These are phyloP conservation scores for Aspergillus incahuasiensis DNA, from an alignment of 495 filamentous ascomycete genomes.

Conservation along the genomic window DNA sequence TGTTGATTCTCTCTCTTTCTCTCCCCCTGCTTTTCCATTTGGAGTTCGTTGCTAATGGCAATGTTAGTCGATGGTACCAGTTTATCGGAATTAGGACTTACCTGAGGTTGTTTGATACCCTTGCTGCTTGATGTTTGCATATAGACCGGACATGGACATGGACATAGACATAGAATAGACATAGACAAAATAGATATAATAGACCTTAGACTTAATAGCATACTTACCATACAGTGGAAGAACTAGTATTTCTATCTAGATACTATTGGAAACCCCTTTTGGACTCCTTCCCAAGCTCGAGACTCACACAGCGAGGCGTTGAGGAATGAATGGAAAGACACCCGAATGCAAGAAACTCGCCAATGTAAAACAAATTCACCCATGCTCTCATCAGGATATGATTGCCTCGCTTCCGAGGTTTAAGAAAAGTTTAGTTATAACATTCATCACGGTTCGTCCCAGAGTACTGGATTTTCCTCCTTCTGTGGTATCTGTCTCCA, in stretches of 20 bases:
- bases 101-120: constrained; percentile 6
- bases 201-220: background rate
- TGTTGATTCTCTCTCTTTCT: constrained; percentile 23
- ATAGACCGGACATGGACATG: constrained; percentile 4
- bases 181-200: too few relatives aligned
- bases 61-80: constrained; percentile 35
- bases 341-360: constrained; percentile 15
- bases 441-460: background rate
- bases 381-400: constrained; percentile 14
- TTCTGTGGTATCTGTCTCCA: background rate
- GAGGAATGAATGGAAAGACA: constrained; percentile 7
- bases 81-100: constrained; percentile 27
- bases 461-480: constrained; percentile 1
- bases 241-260: constrained; percentile 37
- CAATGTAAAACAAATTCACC: constrained; percentile 16
- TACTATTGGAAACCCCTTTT: constrained; percentile 14
- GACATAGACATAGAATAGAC: constrained; percentile 6
- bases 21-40: background rate
- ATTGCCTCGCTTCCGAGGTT: background rate
- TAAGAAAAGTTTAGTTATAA: constrained; percentile 5
- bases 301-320: constrained; percentile 10
- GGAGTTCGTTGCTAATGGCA: background rate
- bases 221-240: constrained; percentile 4
- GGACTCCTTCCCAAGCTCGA: constrained; percentile 18
- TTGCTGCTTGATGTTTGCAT: background rate